Base-by-base conservation (phyloP, 192 early-diverging fungal species). In the Physocladia obscura region DNA sequence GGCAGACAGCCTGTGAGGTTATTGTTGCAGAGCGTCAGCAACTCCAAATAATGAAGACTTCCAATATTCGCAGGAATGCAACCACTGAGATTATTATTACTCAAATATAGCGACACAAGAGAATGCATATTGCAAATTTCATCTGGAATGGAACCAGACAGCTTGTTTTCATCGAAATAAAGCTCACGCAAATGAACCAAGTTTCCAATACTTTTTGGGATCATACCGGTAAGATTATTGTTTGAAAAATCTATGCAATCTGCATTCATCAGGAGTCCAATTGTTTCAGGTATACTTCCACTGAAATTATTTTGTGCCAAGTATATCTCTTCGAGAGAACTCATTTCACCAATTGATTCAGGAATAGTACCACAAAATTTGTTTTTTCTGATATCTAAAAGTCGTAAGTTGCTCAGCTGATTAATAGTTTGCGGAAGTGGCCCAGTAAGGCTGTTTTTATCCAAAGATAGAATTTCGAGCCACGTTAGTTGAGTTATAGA, bases 61-160 rank as follows among this genome's bases (percentile, higher is more conserved):
- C 64, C 64, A n/a, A 67, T 67, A 30, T 67, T 24, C 11, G 15
- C 6, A n/a, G 64, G 64, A 21, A 67, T 67, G 64, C 21, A 31
- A 19, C 64, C 64, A 35, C 24, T 59, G 2, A 67, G 32, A 24
- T 6, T 24, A 36, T 67, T 52, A 21, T 52, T 17, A 35, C 26
- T 67, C 19, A 58, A 17, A 21, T 29, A 29, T 19, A 58, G 57
- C 8, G 40, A 13, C 40, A 13, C n/a, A 8, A 44, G n/a, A 8
- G 11, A n/a, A 44, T n/a, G 8, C 11, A 44, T 8, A 44, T 8
- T 13, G 8, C 40, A 8, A 44, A 44, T 8, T 44, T 44, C 40
- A 8, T 13, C 40, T n/a, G 40, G 40, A 44, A 44, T 44, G n/a
- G 8, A 13, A 13, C 40, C 40, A 44, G 40, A 13, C 8, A 44